phyloP scores from a whole-genome alignment of 2,329 filamentous ascomycete species.

The Penicillium rolfsii region DNA sequence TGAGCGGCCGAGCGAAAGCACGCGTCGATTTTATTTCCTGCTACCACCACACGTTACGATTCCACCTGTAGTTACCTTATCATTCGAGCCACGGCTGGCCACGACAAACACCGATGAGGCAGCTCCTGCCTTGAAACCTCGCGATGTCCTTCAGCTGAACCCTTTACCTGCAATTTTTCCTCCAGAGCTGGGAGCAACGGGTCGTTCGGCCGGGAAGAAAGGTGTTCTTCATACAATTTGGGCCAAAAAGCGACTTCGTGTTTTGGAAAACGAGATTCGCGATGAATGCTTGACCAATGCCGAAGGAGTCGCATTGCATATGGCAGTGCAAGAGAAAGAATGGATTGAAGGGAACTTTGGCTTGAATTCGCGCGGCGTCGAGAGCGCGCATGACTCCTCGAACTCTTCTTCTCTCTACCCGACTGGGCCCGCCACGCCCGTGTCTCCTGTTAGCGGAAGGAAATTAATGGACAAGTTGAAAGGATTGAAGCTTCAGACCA shows the following conservation, averaged over 20 bases:
- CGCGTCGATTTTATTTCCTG: slow-evolving; percentile 76
- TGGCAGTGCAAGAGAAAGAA: slow-evolving; percentile 79
- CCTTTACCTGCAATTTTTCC: slow-evolving; percentile 87
- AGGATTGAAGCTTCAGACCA: slow-evolving; percentile 77
- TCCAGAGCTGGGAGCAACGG: slow-evolving; percentile 69
- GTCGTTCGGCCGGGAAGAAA: slow-evolving; percentile 69
- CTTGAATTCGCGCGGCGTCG: slow-evolving; percentile 50
- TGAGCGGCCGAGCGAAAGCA: slow-evolving; percentile 58
- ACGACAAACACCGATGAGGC: not conserved
- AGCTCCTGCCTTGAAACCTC: slow-evolving; percentile 11
- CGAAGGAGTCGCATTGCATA: slow-evolving; percentile 81
- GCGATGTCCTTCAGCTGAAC: slow-evolving; percentile 65
- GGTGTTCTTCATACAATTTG: slow-evolving; percentile 88
- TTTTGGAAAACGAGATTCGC: slow-evolving; percentile 76
- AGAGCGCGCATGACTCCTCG: slow-evolving; percentile 27
- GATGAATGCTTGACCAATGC: slow-evolving; percentile 72
- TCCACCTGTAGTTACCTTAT: slow-evolving; percentile 72
- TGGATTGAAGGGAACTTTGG: slow-evolving; percentile 87
- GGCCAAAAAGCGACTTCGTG: slow-evolving; percentile 79
- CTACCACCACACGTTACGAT: slow-evolving; percentile 72
- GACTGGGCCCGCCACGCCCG: slow-evolving; percentile 59
- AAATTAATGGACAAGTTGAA: slow-evolving; percentile 77
- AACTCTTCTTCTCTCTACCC: slow-evolving; percentile 32
- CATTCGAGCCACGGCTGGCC: slow-evolving; percentile 49
- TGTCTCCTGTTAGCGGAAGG: slow-evolving; percentile 66